Base-by-base conservation (phyloP, 225 moss, liverwort and hornwort genomes). In the Pseudisothecium myosuroides region DNA sequence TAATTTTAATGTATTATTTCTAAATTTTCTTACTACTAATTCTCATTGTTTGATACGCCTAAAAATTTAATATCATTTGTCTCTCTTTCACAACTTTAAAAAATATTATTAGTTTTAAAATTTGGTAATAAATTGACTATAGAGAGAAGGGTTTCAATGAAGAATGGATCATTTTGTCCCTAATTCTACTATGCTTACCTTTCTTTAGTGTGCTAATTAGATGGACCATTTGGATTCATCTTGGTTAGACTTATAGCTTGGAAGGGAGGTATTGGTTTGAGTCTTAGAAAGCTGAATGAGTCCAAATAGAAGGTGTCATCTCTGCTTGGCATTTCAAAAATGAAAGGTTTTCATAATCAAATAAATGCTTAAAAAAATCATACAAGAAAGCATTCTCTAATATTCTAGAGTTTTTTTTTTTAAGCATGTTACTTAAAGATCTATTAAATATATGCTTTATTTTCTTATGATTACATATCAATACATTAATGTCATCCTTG, bases 261-360 rank as follows among this genome's bases (percentile, higher is more conserved):
- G 28, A 3, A 73, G 17, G 5, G 0, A n/a, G n/a, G 4, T n/a
- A n/a, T 1, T 0, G 1, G 4, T 13, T 4, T 39, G 21, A 1
- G 4, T 11, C 2, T 73, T 28, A 45, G 11, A 73, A 45, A 73
- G 6, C 2, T 73, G 29, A 0, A 45, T 2, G 8, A 45, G 17
- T 73, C 5, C 6, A 45, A 73, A 28, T 29, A 29, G 10, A 49
- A 2, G 32, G 18, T 12, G 10, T 31, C 7, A 19, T 75, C 49
- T 75, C 32, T 75, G 20, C 0, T 32, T 49, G 31, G 75, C 49
- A 19, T 31, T 1, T 75, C 7, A 31, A 75, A 75, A 49, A 75
- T 74, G 2, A 49, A 49, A 74, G 6, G 19, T 6, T 49, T 47
- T 7, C 12, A 47, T 19, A 74, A 31, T 11, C 7, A 18, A 74